Conservation (phyloP, 768 basidiomycete species). For the Russula dissimulans region DNA sequence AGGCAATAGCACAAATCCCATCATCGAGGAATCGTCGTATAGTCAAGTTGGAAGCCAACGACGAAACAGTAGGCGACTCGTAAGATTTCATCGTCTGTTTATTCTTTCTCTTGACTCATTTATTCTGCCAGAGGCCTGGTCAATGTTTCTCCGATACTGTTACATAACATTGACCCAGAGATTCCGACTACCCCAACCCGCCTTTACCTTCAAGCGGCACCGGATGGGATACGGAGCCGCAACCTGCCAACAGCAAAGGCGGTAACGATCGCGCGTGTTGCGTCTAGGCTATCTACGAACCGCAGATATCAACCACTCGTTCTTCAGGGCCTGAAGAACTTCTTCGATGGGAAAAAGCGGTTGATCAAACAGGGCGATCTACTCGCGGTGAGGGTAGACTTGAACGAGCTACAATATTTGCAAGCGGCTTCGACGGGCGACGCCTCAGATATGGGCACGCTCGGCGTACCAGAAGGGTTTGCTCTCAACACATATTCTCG, state of each 20-base stretch:
- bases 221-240: constrained; percentile 51
- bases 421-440: neutral
- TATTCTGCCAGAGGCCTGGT: constrained; percentile 30
- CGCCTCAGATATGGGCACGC: neutral
- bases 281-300: constrained; percentile 61
- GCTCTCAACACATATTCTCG: neutral
- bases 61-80: constrained; percentile 32
- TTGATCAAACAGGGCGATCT: constrained; percentile 69
- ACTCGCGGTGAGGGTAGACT: constrained; percentile 54
- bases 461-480: constrained; percentile 2
- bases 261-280: constrained; percentile 72
- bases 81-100: constrained; percentile 22
- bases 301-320: constrained; percentile 55
- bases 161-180: constrained; percentile 41
- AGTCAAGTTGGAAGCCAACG: constrained; percentile 47
- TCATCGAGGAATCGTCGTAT: constrained; percentile 34
- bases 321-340: constrained; percentile 48
- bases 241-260: constrained; percentile 58
- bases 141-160: constrained; percentile 40
- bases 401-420: constrained; percentile 30
- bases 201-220: constrained; percentile 37
- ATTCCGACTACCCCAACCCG: constrained; percentile 23
- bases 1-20: constrained; percentile 40
- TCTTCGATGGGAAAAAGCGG: constrained; percentile 47
- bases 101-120: neutral